phyloP scores from a whole-genome alignment of 192 early-diverging fungal genomes.

The Coemansia sp. region DNA sequence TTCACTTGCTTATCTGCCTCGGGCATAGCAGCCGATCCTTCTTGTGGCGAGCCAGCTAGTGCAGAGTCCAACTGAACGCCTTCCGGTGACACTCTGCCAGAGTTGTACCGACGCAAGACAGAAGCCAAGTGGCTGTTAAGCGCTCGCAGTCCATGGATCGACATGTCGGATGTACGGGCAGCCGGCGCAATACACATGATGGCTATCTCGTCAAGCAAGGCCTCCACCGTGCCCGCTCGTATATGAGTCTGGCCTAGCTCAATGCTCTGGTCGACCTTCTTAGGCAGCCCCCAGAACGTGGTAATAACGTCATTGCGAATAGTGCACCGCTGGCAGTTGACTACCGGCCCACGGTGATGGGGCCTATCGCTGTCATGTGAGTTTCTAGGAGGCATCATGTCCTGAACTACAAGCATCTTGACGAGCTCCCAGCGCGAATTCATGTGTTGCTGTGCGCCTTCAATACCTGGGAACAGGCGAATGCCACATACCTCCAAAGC shows the following conservation, averaged over 20 bases:
- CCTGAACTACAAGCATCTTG: constrained; percentile 48
- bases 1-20: neutral
- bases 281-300: constrained; percentile 52
- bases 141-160: constrained; percentile 26
- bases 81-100: neutral
- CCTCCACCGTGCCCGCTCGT: constrained; percentile 37
- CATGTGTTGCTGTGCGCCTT: constrained; percentile 40
- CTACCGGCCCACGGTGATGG: constrained; percentile 38
- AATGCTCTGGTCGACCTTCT: constrained; percentile 43
- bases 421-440: constrained; percentile 55
- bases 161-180: constrained; percentile 13
- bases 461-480: constrained; percentile 39
- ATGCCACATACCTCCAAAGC: constrained; percentile 35
- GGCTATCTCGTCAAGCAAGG: constrained; percentile 42
- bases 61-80: neutral
- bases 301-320: constrained; percentile 52
- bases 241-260: constrained; percentile 42
- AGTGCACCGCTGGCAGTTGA: constrained; percentile 43
- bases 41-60: neutral
- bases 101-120: constrained; percentile 19
- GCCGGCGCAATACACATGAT: constrained; percentile 34
- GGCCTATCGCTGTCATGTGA: constrained; percentile 24
- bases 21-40: neutral
- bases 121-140: constrained; percentile 30
- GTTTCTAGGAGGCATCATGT: constrained; percentile 20